These are phyloP conservation scores for Beauveria rudraprayagi DNA, from an alignment of 2,329 filamentous ascomycete genomes.

Conservation along the genomic window DNA sequence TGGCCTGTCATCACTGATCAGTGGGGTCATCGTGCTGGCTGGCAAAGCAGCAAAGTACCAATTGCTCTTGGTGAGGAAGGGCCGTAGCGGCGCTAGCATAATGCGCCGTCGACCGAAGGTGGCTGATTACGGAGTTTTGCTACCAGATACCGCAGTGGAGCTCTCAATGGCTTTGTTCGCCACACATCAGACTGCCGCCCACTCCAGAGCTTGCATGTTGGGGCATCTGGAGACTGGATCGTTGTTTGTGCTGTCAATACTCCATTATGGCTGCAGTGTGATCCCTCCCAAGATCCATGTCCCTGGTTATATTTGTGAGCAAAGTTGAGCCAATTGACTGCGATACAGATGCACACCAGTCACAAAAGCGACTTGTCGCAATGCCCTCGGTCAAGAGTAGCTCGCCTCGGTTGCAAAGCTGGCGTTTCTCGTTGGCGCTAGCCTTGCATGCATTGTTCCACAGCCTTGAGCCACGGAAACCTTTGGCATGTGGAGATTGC, in stretches of 20 bases:
- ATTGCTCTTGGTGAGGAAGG: neutral
- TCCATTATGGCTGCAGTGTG: neutral
- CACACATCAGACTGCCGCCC: neutral
- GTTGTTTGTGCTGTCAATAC: neutral
- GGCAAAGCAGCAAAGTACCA: neutral
- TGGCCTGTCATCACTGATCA: no score
- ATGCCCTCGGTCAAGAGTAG: neutral
- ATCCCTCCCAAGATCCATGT: neutral
- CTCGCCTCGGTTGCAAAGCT: neutral
- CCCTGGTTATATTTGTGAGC: neutral
- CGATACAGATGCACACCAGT: neutral
- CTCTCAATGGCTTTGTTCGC: neutral
- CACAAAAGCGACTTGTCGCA: neutral
- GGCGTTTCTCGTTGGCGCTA: neutral
- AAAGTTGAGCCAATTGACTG: neutral
- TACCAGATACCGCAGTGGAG: neutral
- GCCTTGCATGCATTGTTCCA: neutral
- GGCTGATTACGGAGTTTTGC: neutral
- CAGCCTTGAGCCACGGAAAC: neutral
- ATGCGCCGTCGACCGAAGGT: neutral
- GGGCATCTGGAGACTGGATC: conserved; percentile 1
- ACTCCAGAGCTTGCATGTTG: neutral
- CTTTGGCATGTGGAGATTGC: neutral
- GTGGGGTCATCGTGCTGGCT: neutral
- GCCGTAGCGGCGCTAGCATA: conserved; percentile 10